phyloP scores from a whole-genome alignment of 495 filamentous ascomycete species.

The Hypoxylon fuscum region DNA sequence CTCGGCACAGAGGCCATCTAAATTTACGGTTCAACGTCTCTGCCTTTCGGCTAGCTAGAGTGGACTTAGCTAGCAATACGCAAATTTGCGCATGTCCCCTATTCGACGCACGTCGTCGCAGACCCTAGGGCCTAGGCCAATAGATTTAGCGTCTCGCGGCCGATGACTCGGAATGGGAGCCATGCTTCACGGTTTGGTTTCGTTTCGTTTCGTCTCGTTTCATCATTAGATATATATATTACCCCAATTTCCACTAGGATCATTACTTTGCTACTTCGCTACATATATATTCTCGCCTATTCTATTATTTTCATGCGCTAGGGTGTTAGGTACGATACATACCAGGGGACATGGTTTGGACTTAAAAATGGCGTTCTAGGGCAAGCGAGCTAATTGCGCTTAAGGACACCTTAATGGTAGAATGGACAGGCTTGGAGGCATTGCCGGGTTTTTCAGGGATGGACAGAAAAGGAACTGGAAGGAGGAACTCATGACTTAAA shows the following conservation, averaged over 20 bases:
- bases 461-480: conserved; percentile 17
- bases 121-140: background rate
- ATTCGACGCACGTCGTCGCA: background rate
- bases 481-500: conserved; percentile 6
- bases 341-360: conserved; percentile 26
- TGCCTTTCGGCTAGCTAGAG: background rate
- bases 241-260: conserved; percentile 4
- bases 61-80: background rate
- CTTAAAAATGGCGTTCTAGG: conserved; percentile 37
- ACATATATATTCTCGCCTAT: conserved; percentile 27
- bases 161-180: conserved; percentile 5
- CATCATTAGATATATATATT: conserved; percentile 22
- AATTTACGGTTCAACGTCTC: conserved; percentile 4
- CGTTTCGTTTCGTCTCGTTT: too few relatives aligned
- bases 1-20: conserved; percentile 12
- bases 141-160: background rate
- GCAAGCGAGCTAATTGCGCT: conserved; percentile 18
- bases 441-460: conserved; percentile 17
- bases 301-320: conserved; percentile 9
- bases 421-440: conserved; percentile 24
- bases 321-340: conserved; percentile 24
- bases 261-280: conserved; percentile 5
- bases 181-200: conserved; percentile 32
- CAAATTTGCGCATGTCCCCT: conserved; percentile 3
- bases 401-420: conserved; percentile 22